Evolutionary conservation across 2,329 filamentous ascomycete species (phyloP).

Genomic region (Colletotrichum abscissum): DNA sequence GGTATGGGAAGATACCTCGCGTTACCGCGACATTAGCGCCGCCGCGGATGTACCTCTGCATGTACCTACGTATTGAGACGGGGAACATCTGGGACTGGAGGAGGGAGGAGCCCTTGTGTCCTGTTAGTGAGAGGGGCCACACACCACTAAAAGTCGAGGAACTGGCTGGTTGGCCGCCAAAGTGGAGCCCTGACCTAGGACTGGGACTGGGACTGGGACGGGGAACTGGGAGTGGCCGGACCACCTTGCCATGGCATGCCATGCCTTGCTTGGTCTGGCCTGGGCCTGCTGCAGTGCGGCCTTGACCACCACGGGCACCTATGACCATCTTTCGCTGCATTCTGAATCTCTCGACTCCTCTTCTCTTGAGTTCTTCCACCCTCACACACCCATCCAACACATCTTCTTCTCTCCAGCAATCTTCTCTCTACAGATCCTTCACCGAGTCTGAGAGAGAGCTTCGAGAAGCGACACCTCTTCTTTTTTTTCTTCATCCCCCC

Average conservation of each 20-base stretch:
- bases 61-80: slow-evolving; percentile 3
- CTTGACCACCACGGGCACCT: slow-evolving; percentile 24
- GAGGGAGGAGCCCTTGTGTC: background rate
- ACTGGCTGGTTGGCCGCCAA: slow-evolving; percentile 6
- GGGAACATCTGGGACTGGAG: slow-evolving; percentile 27
- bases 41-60: slow-evolving; percentile 2
- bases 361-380: slow-evolving; percentile 35
- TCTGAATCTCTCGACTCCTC: slow-evolving; percentile 33
- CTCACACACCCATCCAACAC: slow-evolving; percentile 19
- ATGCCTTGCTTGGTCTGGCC: slow-evolving; percentile 26
- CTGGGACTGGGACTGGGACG: slow-evolving; percentile 14
- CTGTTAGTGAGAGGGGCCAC: slow-evolving; percentile 8
- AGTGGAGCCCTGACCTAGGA: slow-evolving; percentile 14
- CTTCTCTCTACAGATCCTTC: slow-evolving; percentile 33
- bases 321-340: slow-evolving; percentile 28
- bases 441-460: slow-evolving; percentile 34
- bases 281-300: slow-evolving; percentile 28
- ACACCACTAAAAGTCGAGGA: slow-evolving; percentile 2
- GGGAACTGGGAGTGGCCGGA: slow-evolving; percentile 32
- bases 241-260: slow-evolving; percentile 25
- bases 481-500: slow-evolving; percentile 39
- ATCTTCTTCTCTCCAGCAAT: slow-evolving; percentile 15
- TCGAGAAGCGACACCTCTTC: slow-evolving; percentile 36
- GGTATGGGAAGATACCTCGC: slow-evolving; percentile 1
- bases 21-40: background rate